These are phyloP conservation scores for Leptodermis oblonga DNA, from an alignment of 257 asterid species.

Conservation along the genomic window DNA sequence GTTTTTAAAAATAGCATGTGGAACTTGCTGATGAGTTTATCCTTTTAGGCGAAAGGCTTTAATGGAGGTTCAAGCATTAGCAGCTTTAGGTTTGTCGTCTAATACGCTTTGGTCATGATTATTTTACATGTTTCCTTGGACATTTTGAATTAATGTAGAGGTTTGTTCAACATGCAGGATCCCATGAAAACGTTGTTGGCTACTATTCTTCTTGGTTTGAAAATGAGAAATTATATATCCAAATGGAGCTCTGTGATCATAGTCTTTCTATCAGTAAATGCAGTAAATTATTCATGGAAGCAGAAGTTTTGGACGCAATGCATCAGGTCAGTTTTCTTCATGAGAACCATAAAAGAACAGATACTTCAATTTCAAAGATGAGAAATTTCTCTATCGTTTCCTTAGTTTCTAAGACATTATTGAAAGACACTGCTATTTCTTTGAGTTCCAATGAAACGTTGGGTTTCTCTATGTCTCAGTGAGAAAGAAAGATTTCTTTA, in stretches of 20 bases:
- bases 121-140: background rate
- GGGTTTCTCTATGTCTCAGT: background rate
- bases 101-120: background rate
- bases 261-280: constrained; percentile 51
- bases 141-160: constrained; percentile 2
- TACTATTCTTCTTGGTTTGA: constrained; percentile 94
- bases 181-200: constrained; percentile 73
- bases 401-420: background rate
- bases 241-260: constrained; percentile 88
- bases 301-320: constrained; percentile 61
- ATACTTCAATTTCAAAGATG: background rate
- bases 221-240: constrained; percentile 78
- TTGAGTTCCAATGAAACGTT: background rate
- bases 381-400: background rate
- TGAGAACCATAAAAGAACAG: background rate
- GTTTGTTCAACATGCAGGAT: constrained; percentile 48
- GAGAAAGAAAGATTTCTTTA: background rate
- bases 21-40: constrained; percentile 15
- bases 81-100: constrained; percentile 65
- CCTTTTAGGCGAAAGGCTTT: constrained; percentile 76
- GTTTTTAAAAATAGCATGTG: background rate
- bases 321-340: constrained; percentile 56
- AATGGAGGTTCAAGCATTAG: constrained; percentile 98
- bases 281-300: constrained; percentile 48
- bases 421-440: background rate